Base-by-base conservation (phyloP, 176 grass and related monocot species). In the Aechmea fasciata region DNA sequence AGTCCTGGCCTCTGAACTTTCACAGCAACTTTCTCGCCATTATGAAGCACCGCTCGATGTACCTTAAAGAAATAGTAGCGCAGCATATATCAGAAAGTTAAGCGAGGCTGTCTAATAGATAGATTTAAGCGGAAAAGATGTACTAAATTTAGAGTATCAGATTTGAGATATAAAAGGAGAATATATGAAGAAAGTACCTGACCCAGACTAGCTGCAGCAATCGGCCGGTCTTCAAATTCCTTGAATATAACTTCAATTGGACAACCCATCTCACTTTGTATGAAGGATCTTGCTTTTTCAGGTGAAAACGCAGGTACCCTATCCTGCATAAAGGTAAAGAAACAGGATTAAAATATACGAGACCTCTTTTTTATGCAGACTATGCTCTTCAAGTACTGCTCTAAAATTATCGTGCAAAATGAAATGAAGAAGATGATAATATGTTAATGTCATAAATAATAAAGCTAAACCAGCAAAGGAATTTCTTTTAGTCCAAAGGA, bases 221-320 rank as follows among this genome's bases (percentile, higher is more conserved):
- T 96, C 13, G 93, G 93, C 4, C 67, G 75, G 50, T 91, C 86
- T 70, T 96, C 83, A 77, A 96, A 96, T 87, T 96, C 84, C 83
- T 87, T 96, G 76, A 83, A 96, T 52, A 83, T 71, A 69, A 89
- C 49, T 74, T 96, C 88, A 74, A 96, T 81, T 64, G 88, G 72
- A 74, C 81, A 87, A 50, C 85, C 86, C 78, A 96, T 83, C 86
- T 96, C 93, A 25, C 75, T 80, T 77, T 91, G 73, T 81, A 96
- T 85, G 41, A 96, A 96, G 79, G 73, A 48, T 72, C 67, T 96
- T 73, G 91, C 91, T 64, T 88, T 91, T 52, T 86, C 81, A 47
- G 93, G 93, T 80, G 93, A 89, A 85, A 96, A 96, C 75, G 93
- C 93, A 50, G 93, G 93, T 76, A 96, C 93, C 74, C 86, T 80